A percentile compares a stretch with the other conserved stretches of the same genome.
Evolutionary conservation across 2,329 filamentous ascomycete genomes (phyloP).

Genomic region (Chrysoporthe puriensis): DNA sequence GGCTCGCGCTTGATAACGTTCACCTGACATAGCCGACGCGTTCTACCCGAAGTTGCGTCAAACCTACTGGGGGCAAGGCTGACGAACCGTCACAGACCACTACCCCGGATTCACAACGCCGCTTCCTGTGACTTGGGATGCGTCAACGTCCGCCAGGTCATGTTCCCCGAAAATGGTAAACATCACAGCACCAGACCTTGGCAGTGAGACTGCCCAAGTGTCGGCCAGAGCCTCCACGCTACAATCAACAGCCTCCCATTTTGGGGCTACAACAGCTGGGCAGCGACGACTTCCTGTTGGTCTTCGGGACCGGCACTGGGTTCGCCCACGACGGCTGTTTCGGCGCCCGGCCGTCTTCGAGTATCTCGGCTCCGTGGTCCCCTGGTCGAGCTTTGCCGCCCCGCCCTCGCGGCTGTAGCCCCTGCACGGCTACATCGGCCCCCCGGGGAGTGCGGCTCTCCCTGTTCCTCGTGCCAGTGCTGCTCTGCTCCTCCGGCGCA

Average conservation of each 20-base stretch:
- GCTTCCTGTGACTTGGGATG: background rate
- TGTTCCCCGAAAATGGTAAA: background rate
- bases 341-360: conserved; percentile 33
- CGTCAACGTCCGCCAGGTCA: background rate
- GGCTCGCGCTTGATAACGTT: too few relatives aligned
- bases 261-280: too few relatives aligned
- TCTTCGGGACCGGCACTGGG: conserved; percentile 34
- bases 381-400: conserved; percentile 31
- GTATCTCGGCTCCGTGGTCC: conserved; percentile 34
- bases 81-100: background rate
- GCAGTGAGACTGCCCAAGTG: conserved; percentile 51
- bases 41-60: background rate
- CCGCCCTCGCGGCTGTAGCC: background rate
- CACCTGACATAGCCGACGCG: too few relatives aligned
- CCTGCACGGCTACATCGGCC: conserved; percentile 28
- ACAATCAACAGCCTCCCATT: conserved; percentile 48
- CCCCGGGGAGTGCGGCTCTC: conserved; percentile 19
- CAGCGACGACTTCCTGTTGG: conserved; percentile 36
- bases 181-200: background rate
- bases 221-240: conserved; percentile 59
- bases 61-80: background rate
- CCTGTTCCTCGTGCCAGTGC: conserved; percentile 30
- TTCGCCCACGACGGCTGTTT: conserved; percentile 27
- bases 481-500: conserved; percentile 32
- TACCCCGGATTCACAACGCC: background rate